Conservation (phyloP, 2,329 filamentous ascomycete genomes). For the Balansia obtecta region DNA sequence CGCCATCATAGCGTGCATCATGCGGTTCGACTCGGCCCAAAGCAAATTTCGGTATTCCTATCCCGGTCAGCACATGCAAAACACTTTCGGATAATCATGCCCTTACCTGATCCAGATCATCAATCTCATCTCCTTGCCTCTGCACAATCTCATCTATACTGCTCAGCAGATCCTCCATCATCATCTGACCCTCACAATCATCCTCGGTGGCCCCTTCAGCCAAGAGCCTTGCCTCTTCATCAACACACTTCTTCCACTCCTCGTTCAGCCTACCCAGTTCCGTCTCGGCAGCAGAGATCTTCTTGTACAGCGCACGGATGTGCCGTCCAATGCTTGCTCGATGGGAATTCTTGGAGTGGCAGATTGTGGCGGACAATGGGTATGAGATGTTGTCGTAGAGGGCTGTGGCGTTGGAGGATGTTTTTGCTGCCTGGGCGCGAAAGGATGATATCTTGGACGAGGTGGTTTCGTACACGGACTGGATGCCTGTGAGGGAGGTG, state of each 20-base stretch:
- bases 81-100: not conserved
- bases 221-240: conserved; percentile 11
- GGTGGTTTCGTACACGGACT: conserved; percentile 12
- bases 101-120: conserved; percentile 18
- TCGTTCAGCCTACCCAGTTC: conserved; percentile 12
- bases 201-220: conserved; percentile 5
- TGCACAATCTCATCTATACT: conserved; percentile 14
- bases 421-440: conserved; percentile 7
- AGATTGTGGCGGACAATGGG: conserved; percentile 21
- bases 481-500: conserved; percentile 8
- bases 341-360: conserved; percentile 13
- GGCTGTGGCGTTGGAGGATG: conserved; percentile 8
- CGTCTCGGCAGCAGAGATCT: conserved; percentile 12
- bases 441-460: conserved; percentile 12
- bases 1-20: conserved; percentile 16
- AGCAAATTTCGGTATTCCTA: conserved; percentile 6
- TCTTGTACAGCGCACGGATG: conserved; percentile 11
- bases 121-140: conserved; percentile 11
- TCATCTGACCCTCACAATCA: not conserved
- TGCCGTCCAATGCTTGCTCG: conserved; percentile 16
- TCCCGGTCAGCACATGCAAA: not conserved
- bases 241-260: conserved; percentile 16
- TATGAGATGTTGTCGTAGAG: conserved; percentile 20
- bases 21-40: conserved; percentile 7
- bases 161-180: conserved; percentile 7